Conservation (phyloP, 352 stramenopile genomes). For the Phytopythium helicoides region DNA sequence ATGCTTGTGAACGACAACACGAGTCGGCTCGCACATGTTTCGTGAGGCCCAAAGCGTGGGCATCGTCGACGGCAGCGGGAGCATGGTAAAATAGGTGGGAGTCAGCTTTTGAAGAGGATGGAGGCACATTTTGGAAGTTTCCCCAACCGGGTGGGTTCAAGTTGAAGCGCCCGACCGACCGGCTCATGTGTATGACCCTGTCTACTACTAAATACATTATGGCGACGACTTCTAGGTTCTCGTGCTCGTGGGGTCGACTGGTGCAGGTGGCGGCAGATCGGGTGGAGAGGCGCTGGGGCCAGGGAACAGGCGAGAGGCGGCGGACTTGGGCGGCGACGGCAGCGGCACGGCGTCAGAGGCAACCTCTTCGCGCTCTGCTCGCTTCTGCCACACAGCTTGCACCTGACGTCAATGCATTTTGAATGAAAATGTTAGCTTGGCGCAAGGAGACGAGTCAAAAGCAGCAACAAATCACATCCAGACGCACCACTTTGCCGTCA, state of each 20-base stretch:
- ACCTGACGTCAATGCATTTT: too few species aligned
- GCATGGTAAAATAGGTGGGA: too few species aligned
- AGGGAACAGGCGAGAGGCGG: constrained; percentile 15
- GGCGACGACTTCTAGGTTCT: not conserved
- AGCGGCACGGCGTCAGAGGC: constrained; percentile 4
- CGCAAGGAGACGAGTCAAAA: not conserved
- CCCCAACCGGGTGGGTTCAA: too few species aligned
- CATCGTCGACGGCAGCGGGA: too few species aligned
- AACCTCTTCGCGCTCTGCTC: constrained; percentile 38
- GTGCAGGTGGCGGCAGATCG: not conserved
- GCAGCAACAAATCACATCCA: not conserved
- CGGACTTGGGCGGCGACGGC: constrained; percentile 7
- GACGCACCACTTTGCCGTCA: constrained; percentile 45
- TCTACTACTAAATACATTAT: constrained; percentile 2
- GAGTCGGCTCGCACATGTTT: too few species aligned
- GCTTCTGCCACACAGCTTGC: constrained; percentile 64
- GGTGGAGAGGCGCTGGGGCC: not conserved
- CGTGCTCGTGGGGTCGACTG: not conserved
- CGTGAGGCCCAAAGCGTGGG: too few species aligned
- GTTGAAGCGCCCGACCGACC: too few species aligned
- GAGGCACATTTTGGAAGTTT: too few species aligned
- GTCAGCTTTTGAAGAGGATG: too few species aligned
- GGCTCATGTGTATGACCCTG: too few species aligned
- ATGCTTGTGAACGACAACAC: too few species aligned
- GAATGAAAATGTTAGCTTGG: too few species aligned